Base-by-base conservation (phyloP, 1,284 basidiomycete species). In the Pyrrhoderma lamaoense region DNA sequence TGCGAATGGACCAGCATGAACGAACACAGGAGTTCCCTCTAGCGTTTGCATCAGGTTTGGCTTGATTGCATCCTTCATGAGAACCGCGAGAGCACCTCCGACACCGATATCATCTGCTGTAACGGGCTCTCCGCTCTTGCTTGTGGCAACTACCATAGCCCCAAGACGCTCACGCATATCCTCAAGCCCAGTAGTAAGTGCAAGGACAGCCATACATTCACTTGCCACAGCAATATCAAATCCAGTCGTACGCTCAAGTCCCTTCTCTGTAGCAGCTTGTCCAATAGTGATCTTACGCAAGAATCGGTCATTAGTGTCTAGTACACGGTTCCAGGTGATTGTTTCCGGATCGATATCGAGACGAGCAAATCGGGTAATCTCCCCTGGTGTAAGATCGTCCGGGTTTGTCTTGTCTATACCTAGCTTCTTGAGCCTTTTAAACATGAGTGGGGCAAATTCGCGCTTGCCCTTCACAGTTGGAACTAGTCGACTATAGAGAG, bases 61-160 rank as follows among this genome's bases (percentile, higher is more conserved):
- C 75, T 99, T 99, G 75, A 99, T 95, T 18, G 96, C 92, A 64
- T 99, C 95, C 76, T 98, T 98, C 87, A 99, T 91, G 56, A 99
- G 77, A 45, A 99, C 95, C 13, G 96, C 90, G 56, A 99, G 82
- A 51, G 95, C 95, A 57, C 95, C 95, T 58, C 93, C 89, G 60
- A 91, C 91, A 61, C 95, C 95, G 55, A 99, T 80, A 67, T 99
- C 95, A 66, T 99, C 96, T 18, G 94, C 94, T 23, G 95, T 99
- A 67, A 99, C 77, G 34, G 95, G 82, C 16, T 94, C 89, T 31
- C 95, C 96, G 8, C 38, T 14, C 69, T 91, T 94, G 72, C 85
- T 89, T 7, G 93, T 91, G n/a, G 91, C 96, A 39, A 99, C 90
- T 40, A 99, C 95, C 93, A 97, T 97, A 22, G 82, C 79, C 51